phyloP scores from a whole-genome alignment of 345 rosid genomes.

The Abelmoschus esculentus region DNA sequence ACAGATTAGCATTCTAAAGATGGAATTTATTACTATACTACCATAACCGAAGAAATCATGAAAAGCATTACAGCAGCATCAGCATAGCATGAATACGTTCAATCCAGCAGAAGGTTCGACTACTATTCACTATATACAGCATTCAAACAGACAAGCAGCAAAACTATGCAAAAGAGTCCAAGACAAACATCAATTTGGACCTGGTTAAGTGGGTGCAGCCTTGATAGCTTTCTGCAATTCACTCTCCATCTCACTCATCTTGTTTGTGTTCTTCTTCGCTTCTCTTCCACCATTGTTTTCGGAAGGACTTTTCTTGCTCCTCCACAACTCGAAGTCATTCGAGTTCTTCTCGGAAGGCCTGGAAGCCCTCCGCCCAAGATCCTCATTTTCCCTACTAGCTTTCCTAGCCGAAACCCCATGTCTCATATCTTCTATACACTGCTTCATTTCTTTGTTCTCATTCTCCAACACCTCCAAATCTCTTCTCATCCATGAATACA shows the following conservation, averaged over 20 bases:
- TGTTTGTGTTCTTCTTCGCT: conserved; percentile 19
- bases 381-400: conserved; percentile 7
- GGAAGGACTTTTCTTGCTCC: conserved; percentile 25
- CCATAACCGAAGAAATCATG: not conserved
- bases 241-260: conserved; percentile 37
- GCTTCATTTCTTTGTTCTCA: conserved; percentile 48
- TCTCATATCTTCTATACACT: conserved; percentile 38
- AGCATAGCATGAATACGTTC: not conserved
- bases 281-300: conserved; percentile 25
- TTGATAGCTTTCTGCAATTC: conserved; percentile 51
- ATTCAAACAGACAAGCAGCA: not conserved
- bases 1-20: not conserved
- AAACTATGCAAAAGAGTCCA: not conserved
- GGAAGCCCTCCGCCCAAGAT: conserved; percentile 22
- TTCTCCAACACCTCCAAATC: conserved; percentile 46
- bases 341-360: conserved; percentile 19
- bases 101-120: not conserved
- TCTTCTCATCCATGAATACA: conserved; percentile 45
- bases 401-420: conserved; percentile 17
- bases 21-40: not conserved
- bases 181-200: conserved; percentile 12
- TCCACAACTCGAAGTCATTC: conserved; percentile 31
- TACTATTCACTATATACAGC: conserved; percentile 2
- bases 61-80: not conserved
- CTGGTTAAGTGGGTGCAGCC: conserved; percentile 37